Evolutionary conservation across 495 filamentous ascomycete genomes (phyloP), one percentile per base, ranked within the genome.

Genomic region (Xylaria cubensis): DNA sequence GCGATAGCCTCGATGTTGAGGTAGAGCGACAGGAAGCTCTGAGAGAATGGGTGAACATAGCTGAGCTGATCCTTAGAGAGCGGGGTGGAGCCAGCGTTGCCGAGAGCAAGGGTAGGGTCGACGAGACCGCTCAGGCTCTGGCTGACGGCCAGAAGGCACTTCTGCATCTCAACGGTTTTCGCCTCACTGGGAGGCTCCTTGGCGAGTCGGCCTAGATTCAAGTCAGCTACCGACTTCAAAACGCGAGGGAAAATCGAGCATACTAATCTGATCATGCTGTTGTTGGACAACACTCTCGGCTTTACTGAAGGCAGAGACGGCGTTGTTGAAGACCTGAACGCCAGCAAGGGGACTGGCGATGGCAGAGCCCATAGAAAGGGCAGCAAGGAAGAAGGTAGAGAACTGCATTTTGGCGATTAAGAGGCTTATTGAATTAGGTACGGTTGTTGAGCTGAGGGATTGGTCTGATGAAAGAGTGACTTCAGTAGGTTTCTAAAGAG

Each of bases 301-400:
- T 8, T 56, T 53, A 67, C 5, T 41, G 63, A 74, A 66, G 26
- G 70, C 74, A 39, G 55, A 39, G 34, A 42, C 41, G 46, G 62
- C 72, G 7, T 48, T 55, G 53, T 44, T 24, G 65, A 79, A 71
- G 63, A 69, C 32, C 24, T 67, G 55, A 6, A 74, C 50, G 29
- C 69, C 63, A 62, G 65, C 72, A 36, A 70, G 46, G 2, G 74
- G 68, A 44, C 61, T 67, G 24, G 77, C 77, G 46, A 79, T 36
- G 67, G 77, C 77, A 76, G 77, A 79, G 74, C 77, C 77, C 44
- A 76, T 32, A 19, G 77, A 76, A 63, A 79, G 67, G 51, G 77
- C 77, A 58, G 74, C 73, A 26, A 76, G 42, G 41, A 71, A 67
- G 73, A 79, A 74, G 63, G 53, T 78, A 42, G 75, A 67, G 76